These are phyloP conservation scores for Curvularia sp. DNA, from an alignment of 2,329 filamentous ascomycete genomes.

Conservation along the genomic window DNA sequence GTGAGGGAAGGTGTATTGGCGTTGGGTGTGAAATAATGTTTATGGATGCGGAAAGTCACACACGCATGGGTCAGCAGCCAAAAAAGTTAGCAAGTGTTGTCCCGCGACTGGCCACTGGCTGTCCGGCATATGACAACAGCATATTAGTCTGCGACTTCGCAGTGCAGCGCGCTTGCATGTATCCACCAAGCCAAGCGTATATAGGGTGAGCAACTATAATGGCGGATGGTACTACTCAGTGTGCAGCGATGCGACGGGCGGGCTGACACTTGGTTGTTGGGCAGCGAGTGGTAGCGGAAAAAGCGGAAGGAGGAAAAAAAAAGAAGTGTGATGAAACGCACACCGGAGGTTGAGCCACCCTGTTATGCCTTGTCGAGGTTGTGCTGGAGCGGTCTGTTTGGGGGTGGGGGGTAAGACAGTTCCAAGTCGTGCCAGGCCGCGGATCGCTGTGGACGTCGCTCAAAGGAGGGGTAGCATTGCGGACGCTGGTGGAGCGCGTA, in stretches of 20 bases:
- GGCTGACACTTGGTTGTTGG: slow-evolving; percentile 23
- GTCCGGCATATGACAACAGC: slow-evolving; percentile 6
- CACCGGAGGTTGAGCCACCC: slow-evolving; percentile 20
- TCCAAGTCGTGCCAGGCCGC: slow-evolving; percentile 26
- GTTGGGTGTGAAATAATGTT: slow-evolving; percentile 4
- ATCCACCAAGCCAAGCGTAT: slow-evolving; percentile 6
- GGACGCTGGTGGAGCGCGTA: slow-evolving; percentile 23
- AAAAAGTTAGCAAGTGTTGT: not conserved
- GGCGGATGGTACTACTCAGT: slow-evolving; percentile 16
- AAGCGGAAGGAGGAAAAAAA: slow-evolving; percentile 23
- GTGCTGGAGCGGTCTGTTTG: slow-evolving; percentile 28
- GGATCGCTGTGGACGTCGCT: slow-evolving; percentile 19
- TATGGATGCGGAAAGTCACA: slow-evolving; percentile 1
- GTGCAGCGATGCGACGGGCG: slow-evolving; percentile 18
- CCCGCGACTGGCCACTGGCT: slow-evolving; percentile 1
- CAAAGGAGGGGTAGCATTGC: slow-evolving; percentile 26
- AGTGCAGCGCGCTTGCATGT: slow-evolving; percentile 13
- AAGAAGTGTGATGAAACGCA: slow-evolving; percentile 25
- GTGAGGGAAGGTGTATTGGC: not conserved
- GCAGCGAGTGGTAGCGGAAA: slow-evolving; percentile 29
- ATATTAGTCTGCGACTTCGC: slow-evolving; percentile 18
- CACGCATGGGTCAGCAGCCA: not conserved
- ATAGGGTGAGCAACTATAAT: slow-evolving; percentile 12
- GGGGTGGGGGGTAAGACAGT: slow-evolving; percentile 4
- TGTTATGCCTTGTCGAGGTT: slow-evolving; percentile 24